Percentiles rank a stretch among this genome's conserved stretches.
phyloP scores from a whole-genome alignment of 768 basidiomycete genomes.

The Panus rudis region DNA sequence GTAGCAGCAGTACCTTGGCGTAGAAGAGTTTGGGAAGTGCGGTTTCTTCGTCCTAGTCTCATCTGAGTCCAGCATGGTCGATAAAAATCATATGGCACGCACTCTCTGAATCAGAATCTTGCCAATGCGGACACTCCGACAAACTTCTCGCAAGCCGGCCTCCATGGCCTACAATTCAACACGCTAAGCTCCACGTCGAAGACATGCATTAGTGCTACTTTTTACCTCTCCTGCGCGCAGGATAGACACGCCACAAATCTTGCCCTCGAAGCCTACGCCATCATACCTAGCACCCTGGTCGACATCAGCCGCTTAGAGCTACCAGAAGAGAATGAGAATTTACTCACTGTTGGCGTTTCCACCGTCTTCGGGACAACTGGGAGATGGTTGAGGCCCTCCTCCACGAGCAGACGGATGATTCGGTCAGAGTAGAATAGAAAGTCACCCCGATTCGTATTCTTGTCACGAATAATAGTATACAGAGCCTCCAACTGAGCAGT shows the following conservation, averaged over 20 bases:
- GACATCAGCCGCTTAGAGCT: conserved; percentile 1
- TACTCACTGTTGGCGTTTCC: conserved; percentile 69
- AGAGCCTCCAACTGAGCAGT: conserved; percentile 93
- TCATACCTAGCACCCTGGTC: conserved; percentile 71
- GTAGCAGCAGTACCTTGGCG: conserved; percentile 49
- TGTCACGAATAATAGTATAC: conserved; percentile 91
- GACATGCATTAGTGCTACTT: no score
- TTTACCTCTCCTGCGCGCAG: conserved; percentile 85
- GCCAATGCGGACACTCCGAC: conserved; percentile 88
- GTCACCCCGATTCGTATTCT: conserved; percentile 82
- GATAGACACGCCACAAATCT: conserved; percentile 95
- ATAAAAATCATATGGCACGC: conserved; percentile 16
- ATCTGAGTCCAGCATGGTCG: not conserved
- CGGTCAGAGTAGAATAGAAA: conserved; percentile 95
- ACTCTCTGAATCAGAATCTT: conserved; percentile 98
- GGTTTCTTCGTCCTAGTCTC: conserved; percentile 86
- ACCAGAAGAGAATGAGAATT: not conserved
- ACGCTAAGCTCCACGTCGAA: not conserved
- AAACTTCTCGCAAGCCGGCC: conserved; percentile 91
- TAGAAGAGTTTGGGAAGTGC: conserved; percentile 90
- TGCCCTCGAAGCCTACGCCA: conserved; percentile 92
- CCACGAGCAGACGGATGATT: conserved; percentile 78
- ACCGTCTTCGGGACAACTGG: conserved; percentile 72
- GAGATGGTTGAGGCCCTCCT: conserved; percentile 84
- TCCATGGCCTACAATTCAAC: conserved; percentile 88